Evolutionary conservation across 2,329 filamentous ascomycete species (phyloP).

Genomic region (Trichocomaceae sp.): DNA sequence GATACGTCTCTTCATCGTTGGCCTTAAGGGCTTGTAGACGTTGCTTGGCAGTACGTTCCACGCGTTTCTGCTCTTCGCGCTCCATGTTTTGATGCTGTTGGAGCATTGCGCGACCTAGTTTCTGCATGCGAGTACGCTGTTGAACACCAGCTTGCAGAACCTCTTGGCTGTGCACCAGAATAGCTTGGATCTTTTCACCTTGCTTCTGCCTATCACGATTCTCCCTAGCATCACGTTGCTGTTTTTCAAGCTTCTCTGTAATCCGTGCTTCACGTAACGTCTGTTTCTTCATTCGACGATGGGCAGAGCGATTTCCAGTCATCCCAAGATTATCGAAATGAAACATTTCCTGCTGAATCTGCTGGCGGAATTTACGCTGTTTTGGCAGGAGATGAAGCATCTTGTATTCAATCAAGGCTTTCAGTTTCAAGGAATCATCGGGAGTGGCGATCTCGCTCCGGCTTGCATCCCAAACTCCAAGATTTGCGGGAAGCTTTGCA

Average conservation of each 20-base stretch:
- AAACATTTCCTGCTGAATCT: conserved; percentile 85
- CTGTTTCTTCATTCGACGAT: conserved; percentile 95
- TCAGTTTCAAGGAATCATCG: conserved; percentile 78
- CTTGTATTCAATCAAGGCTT: conserved; percentile 93
- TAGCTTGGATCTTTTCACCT: conserved; percentile 79
- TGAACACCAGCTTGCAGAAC: conserved; percentile 61
- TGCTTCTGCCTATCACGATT: conserved; percentile 98
- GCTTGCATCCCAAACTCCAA: conserved; percentile 76
- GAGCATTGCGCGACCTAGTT: conserved; percentile 83
- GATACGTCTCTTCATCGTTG: conserved; percentile 97
- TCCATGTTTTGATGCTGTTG: conserved; percentile 91
- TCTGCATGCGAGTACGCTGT: conserved; percentile 70
- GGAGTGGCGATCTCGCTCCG: conserved; percentile 61
- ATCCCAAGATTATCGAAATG: conserved; percentile 94
- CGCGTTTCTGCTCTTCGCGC: conserved; percentile 97
- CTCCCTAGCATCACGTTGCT: conserved; percentile 93
- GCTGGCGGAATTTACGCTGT: conserved; percentile 77
- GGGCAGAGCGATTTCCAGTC: conserved; percentile 87
- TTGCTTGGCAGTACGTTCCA: conserved; percentile 96
- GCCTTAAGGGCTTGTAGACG: conserved; percentile 98
- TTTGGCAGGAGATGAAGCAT: conserved; percentile 80
- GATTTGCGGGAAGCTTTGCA: conserved; percentile 73
- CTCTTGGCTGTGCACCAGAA: conserved; percentile 74
- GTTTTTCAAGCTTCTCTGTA: conserved; percentile 98
- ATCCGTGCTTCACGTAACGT: conserved; percentile 90